Evolutionary conservation across 345 rosid species (phyloP), one percentile per base, ranked within the genome.

Genomic region (Eucalyptus grandis): DNA sequence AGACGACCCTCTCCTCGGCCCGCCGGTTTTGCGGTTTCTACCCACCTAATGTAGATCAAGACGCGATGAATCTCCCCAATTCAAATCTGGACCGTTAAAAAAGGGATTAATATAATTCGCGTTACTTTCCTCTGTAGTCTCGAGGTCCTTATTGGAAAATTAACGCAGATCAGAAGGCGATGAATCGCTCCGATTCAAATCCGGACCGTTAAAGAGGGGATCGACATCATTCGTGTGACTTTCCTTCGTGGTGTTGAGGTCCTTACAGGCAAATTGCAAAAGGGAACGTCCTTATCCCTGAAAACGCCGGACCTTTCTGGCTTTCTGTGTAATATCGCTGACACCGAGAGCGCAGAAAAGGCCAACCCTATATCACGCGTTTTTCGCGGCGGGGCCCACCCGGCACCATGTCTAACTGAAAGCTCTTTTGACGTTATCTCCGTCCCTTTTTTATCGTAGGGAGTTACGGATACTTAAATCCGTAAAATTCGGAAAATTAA

Each of bases 21-120:
- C 0, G 1, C 44, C 5, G 10, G 3, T n/a, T 19, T 0, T 14
- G 1, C 7, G 37, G 37, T 67, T n/a, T 53, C 40, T n/a, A 31
- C 2, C 19, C 37, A n/a, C 11, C 77, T n/a, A n/a, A 0, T 31
- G 77, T 31, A 14, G 77, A 72, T 37, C 46, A 37, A 37, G 2
- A 10, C 83, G 4, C 83, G 46, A 37, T 3, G 27, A 21, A 10
- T 53, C 58, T 17, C 4, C 69, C 69, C 69, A 14, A 0, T 62
- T 30, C 34, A 62, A 62, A 69, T 69, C 24, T 5, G 13, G 44
- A 34, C 82, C 44, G 7, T 72, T 1, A 9, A 9, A 34, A 37
- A 11, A 11, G 14, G 47, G 13, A 1, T 67, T 67, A 2, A 67
- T 15, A 31, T 15, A 7, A 65, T 30, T 62, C 17, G 37, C 4